A percentile compares a stretch with the other conserved stretches of the same genome.
Evolutionary conservation across 768 basidiomycete genomes (phyloP).

Genomic region (Chalciporus pseudorubinellus): DNA sequence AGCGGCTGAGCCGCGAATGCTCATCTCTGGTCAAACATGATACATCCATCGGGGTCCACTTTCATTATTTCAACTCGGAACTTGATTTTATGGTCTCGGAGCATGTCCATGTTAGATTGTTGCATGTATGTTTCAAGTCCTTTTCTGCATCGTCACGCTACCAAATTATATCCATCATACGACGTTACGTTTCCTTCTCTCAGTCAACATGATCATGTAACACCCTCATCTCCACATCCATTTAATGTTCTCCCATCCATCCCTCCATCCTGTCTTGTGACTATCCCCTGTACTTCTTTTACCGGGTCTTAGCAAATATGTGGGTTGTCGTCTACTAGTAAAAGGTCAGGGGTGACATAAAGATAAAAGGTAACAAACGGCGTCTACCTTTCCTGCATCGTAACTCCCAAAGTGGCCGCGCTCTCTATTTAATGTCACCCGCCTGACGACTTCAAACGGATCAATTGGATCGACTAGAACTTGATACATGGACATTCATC

Average conservation of each 20-base stretch:
- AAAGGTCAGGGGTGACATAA: too few species aligned
- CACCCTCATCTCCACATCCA: background rate
- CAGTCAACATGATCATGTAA: background rate
- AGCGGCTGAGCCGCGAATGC: constrained; percentile 12
- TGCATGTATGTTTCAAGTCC: constrained; percentile 1
- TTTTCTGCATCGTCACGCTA: background rate
- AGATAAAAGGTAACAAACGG: too few species aligned
- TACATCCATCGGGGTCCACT: background rate
- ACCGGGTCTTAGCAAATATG: background rate
- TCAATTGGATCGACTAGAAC: too few species aligned
- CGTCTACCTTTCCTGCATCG: too few species aligned
- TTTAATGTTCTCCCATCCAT: background rate
- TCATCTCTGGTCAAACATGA: background rate
- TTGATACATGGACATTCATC: too few species aligned
- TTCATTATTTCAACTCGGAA: background rate
- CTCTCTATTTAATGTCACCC: too few species aligned
- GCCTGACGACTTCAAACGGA: too few species aligned
- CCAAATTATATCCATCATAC: background rate
- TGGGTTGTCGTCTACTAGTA: background rate
- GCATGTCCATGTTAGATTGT: background rate
- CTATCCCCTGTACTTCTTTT: background rate
- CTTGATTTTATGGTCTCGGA: background rate
- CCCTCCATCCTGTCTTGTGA: background rate
- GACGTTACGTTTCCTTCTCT: background rate
- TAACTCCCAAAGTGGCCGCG: too few species aligned